phyloP scores from a whole-genome alignment of 148 eudicot genomes.

The Nepenthes gracilis region DNA sequence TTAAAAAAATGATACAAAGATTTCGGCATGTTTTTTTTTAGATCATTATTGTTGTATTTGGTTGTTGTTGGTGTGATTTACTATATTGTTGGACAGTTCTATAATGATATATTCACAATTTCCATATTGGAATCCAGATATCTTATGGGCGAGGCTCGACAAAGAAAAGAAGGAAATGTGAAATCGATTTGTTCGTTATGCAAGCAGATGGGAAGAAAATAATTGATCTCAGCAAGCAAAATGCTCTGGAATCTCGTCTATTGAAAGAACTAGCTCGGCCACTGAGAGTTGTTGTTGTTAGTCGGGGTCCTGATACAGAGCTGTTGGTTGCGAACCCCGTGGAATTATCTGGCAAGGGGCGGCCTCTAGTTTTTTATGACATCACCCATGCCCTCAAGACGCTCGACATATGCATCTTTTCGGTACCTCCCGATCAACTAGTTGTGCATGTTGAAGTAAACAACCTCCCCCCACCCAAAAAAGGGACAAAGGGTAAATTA shows the following conservation, averaged over 20 bases:
- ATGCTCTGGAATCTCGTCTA: conserved; percentile 34
- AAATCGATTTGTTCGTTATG: conserved; percentile 44
- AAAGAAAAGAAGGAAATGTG: conserved; percentile 28
- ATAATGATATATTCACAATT: neutral
- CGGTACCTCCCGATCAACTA: conserved; percentile 17
- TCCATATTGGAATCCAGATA: conserved; percentile 19
- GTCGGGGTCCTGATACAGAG: conserved; percentile 62
- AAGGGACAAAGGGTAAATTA: too few relatives aligned
- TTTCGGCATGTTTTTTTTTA: too few relatives aligned
- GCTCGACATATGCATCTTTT: conserved; percentile 41
- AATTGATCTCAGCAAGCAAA: conserved; percentile 39
- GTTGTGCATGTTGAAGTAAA: too few relatives aligned
- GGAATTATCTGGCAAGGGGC: conserved; percentile 54
- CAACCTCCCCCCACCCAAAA: too few relatives aligned
- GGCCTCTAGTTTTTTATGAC: conserved; percentile 51
- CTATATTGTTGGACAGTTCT: too few relatives aligned
- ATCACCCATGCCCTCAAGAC: conserved; percentile 51
- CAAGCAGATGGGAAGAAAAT: conserved; percentile 59
- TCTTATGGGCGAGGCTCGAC: conserved; percentile 42
- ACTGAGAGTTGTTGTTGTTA: conserved; percentile 40
- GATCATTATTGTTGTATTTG: too few relatives aligned
- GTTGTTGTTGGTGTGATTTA: too few relatives aligned
- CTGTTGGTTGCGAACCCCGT: conserved; percentile 53
- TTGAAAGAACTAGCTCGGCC: conserved; percentile 36
- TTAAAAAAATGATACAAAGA: too few relatives aligned